These are phyloP conservation scores for Colletotrichum eremochloae DNA, from an alignment of 2,329 filamentous ascomycete genomes.

Conservation along the genomic window DNA sequence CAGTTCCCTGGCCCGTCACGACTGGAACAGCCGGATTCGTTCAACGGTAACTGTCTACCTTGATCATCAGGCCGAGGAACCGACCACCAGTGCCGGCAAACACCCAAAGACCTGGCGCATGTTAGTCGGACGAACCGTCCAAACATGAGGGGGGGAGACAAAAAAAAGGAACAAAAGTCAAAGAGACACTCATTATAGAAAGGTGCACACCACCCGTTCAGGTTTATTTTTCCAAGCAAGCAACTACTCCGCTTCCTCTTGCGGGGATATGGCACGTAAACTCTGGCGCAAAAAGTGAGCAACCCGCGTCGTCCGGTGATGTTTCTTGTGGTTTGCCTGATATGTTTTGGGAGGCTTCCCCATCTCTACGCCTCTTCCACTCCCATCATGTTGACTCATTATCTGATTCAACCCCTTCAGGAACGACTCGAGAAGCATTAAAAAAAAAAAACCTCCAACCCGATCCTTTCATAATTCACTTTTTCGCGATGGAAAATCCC, in stretches of 20 bases:
- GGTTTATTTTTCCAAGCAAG: background rate
- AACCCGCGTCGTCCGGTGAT: slow-evolving; percentile 1
- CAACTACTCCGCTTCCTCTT: slow-evolving; percentile 4
- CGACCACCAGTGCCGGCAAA: background rate
- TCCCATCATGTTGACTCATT: slow-evolving; percentile 14
- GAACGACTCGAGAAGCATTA: background rate
- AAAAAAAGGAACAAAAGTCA: background rate
- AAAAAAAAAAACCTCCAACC: background rate
- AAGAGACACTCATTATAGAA: background rate
- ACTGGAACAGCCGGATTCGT: background rate
- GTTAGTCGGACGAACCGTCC: background rate
- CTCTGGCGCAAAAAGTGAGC: no score
- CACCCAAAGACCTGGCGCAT: background rate
- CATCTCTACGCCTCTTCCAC: slow-evolving; percentile 16
- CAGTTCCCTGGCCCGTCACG: background rate
- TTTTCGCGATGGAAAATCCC: background rate
- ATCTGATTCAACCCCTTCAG: background rate
- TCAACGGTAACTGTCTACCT: no score
- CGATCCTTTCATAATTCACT: background rate
- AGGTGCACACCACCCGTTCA: background rate
- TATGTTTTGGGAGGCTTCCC: background rate
- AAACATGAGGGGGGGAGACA: background rate
- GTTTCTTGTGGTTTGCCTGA: background rate
- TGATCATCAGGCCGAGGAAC: background rate
- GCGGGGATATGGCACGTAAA: background rate